Evolutionary conservation across 768 basidiomycete species (phyloP).

Genomic region (Amanita phalloides): DNA sequence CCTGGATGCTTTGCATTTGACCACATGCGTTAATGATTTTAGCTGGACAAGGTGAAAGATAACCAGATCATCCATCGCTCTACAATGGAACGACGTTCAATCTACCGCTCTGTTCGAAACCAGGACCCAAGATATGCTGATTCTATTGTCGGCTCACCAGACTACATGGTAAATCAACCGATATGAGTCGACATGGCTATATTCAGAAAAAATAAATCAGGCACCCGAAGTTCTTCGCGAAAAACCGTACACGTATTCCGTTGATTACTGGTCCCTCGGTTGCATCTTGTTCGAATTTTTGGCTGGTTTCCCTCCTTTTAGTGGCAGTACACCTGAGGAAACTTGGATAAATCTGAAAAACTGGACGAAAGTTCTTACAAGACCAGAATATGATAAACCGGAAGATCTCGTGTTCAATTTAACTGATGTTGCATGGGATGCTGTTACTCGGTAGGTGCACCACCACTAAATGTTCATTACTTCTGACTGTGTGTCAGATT

Average conservation of each 20-base stretch:
- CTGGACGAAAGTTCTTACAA: slow-evolving; percentile 85
- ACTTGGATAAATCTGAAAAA: slow-evolving; percentile 99
- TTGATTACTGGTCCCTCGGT: slow-evolving; percentile 97
- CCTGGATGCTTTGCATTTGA: too few relatives aligned
- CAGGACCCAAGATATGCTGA: slow-evolving; percentile 92
- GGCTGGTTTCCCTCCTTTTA: slow-evolving; percentile 97
- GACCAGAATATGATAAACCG: slow-evolving; percentile 91
- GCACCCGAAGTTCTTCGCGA: slow-evolving; percentile 88
- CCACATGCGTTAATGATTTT: not conserved
- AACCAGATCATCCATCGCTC: slow-evolving; percentile 82
- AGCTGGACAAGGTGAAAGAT: slow-evolving; percentile 97
- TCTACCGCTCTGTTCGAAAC: slow-evolving; percentile 87
- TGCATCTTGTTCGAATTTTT: slow-evolving; percentile 98
- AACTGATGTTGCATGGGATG: slow-evolving; percentile 88
- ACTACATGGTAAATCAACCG: slow-evolving; percentile 70
- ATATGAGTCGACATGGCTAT: not conserved
- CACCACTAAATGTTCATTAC: not conserved
- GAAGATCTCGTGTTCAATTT: slow-evolving; percentile 97
- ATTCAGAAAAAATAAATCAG: slow-evolving; percentile 13
- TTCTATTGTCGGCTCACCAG: slow-evolving; percentile 94
- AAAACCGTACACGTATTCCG: slow-evolving; percentile 90
- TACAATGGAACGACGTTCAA: slow-evolving; percentile 87
- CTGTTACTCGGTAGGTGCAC: slow-evolving; percentile 62
- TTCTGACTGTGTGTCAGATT: slow-evolving; percentile 34
- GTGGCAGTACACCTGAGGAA: slow-evolving; percentile 89